These are phyloP conservation scores for Biancaea sappan DNA, from an alignment of 306 rosid genomes.

Conservation along the genomic window DNA sequence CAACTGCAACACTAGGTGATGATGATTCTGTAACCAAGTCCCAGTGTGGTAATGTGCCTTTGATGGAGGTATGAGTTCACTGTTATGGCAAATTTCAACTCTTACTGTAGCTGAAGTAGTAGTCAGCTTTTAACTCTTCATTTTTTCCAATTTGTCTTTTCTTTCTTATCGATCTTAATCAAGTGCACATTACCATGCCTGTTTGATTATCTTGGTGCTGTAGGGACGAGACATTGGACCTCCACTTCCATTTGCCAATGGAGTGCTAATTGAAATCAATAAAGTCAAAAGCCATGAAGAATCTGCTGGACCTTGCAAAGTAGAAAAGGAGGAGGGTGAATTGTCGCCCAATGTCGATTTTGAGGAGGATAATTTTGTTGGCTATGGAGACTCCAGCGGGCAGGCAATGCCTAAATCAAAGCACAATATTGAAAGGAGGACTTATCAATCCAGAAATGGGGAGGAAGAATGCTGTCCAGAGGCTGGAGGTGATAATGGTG, in stretches of 20 bases:
- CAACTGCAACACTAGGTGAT: slow-evolving; percentile 36
- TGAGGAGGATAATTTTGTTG: slow-evolving; percentile 85
- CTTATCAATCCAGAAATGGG: slow-evolving; percentile 56
- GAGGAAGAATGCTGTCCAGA: slow-evolving; percentile 56
- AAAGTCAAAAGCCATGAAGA: slow-evolving; percentile 61
- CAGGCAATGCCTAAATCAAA: slow-evolving; percentile 53
- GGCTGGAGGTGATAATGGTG: slow-evolving; percentile 76
- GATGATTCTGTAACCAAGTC: slow-evolving; percentile 48
- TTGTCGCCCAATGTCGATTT: slow-evolving; percentile 84
- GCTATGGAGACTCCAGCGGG: slow-evolving; percentile 52
- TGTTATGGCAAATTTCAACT: slow-evolving; percentile 13
- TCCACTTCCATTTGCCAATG: slow-evolving; percentile 51
- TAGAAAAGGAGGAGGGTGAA: slow-evolving; percentile 98
- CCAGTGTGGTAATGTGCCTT: slow-evolving; percentile 45
- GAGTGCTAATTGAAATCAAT: slow-evolving; percentile 51
- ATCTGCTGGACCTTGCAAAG: slow-evolving; percentile 59
- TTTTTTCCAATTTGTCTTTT: not conserved
- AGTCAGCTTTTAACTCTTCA: slow-evolving; percentile 8
- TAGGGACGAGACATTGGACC: slow-evolving; percentile 58
- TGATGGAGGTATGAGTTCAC: slow-evolving; percentile 58
- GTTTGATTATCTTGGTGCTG: slow-evolving; percentile 39
- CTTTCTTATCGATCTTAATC: not conserved
- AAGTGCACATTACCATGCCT: slow-evolving; percentile 7
- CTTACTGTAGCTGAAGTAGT: slow-evolving; percentile 1
- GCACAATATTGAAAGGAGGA: slow-evolving; percentile 49